phyloP scores from a whole-genome alignment of 306 rosid species.

The Rosa chinensis region DNA sequence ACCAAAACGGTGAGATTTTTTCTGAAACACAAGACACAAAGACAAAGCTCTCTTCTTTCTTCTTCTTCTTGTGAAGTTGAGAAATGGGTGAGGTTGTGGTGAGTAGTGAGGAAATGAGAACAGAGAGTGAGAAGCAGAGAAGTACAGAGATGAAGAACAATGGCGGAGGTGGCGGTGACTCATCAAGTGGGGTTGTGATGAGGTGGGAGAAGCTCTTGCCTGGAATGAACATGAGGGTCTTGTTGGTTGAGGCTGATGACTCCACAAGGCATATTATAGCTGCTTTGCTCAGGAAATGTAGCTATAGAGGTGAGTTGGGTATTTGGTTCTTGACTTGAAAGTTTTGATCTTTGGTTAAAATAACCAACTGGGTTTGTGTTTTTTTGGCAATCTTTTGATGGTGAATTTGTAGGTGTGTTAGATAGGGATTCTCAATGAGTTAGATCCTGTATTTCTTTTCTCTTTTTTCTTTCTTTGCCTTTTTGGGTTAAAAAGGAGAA shows the following conservation, averaged over 20 bases:
- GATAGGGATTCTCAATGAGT: too few relatives aligned
- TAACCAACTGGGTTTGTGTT: constrained; percentile 14
- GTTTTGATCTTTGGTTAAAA: background rate
- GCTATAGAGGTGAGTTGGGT: constrained; percentile 68
- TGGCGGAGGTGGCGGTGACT: constrained; percentile 38
- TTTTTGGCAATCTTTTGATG: background rate
- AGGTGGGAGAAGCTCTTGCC: constrained; percentile 81
- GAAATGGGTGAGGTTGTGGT: constrained; percentile 58
- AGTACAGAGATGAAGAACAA: constrained; percentile 28
- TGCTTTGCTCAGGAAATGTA: constrained; percentile 91
- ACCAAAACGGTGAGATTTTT: background rate
- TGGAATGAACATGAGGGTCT: constrained; percentile 64
- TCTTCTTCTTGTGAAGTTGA: background rate
- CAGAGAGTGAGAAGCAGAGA: constrained; percentile 14
- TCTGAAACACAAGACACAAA: background rate
- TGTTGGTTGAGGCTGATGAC: constrained; percentile 91
- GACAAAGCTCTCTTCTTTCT: background rate
- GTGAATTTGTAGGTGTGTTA: background rate
- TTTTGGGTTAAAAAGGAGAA: background rate
- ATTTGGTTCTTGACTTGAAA: background rate
- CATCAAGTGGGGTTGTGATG: constrained; percentile 55
- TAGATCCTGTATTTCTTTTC: background rate
- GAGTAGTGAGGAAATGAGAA: constrained; percentile 41
- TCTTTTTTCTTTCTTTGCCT: background rate
- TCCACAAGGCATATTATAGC: constrained; percentile 89